Conservation (phyloP, 2,329 filamentous ascomycete species). For the Epichloe sp. region DNA sequence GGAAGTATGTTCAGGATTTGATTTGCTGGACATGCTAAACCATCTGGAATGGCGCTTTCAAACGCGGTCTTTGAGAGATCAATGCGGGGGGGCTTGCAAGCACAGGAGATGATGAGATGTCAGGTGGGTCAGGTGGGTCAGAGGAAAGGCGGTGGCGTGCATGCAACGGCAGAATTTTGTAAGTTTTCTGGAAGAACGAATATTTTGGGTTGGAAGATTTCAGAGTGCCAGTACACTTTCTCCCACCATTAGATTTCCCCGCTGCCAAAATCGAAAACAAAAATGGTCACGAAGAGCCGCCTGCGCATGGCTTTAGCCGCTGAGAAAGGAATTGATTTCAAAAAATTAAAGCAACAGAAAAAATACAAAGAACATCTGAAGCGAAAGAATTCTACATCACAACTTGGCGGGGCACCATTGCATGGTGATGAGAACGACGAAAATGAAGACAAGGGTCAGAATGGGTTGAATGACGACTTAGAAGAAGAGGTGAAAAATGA, state of each 20-base stretch:
- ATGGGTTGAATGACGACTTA: conserved; percentile 12
- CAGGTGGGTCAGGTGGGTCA: background rate
- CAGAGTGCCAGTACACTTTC: background rate
- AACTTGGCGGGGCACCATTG: conserved; percentile 10
- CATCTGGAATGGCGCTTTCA: background rate
- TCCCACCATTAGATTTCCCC: background rate
- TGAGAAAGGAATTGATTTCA: conserved; percentile 40
- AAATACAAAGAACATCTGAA: conserved; percentile 31
- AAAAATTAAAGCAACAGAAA: conserved; percentile 40
- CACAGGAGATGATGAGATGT: too few species aligned
- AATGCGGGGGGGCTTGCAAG: too few species aligned
- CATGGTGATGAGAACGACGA: background rate
- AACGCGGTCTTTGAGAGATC: too few species aligned
- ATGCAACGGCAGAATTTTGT: conserved; percentile 5
- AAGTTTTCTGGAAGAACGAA: conserved; percentile 4
- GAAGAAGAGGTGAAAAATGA: conserved; percentile 26
- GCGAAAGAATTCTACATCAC: conserved; percentile 19
- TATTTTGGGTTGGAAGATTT: background rate
- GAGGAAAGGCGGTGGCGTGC: background rate
- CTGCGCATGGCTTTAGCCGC: conserved; percentile 41
- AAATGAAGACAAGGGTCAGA: background rate
- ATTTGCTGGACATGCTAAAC: background rate
- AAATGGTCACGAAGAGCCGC: conserved; percentile 33
- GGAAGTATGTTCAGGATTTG: background rate
- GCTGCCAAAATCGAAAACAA: background rate